A percentile compares a stretch with the other conserved stretches of the same genome.
Conservation (phyloP, 305 asterid species). For the Solanum chacoense region DNA sequence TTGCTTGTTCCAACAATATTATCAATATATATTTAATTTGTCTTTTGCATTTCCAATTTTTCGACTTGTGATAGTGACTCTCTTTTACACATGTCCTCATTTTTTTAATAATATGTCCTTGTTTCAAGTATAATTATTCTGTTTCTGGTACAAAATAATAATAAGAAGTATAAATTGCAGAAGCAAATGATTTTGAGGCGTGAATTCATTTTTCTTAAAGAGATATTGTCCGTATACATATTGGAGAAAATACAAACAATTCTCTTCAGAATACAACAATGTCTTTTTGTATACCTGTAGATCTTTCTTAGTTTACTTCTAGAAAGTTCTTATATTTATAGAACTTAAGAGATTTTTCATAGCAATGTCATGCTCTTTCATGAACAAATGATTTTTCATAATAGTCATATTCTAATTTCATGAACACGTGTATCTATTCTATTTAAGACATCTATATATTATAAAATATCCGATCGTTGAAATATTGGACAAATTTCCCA, state of each 20-base stretch:
- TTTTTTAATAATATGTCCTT: background rate
- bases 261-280: no score
- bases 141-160: background rate
- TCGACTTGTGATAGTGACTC: background rate
- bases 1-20: background rate
- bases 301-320: background rate
- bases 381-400: no score
- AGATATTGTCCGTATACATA: no score
- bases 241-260: background rate
- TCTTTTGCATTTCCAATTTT: background rate
- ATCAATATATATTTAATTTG: background rate
- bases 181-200: background rate
- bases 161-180: background rate
- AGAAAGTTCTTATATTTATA: no score
- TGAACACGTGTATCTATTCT: background rate
- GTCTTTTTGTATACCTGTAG: background rate
- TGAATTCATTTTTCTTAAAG: no score
- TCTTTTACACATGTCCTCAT: background rate
- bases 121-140: background rate
- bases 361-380: no score
- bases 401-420: background rate
- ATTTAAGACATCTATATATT: background rate
- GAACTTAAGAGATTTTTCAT: background rate
- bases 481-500: background rate
- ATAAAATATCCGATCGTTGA: no score